phyloP scores from a whole-genome alignment of 345 rosid genomes.

The Eucalyptus rudis region DNA sequence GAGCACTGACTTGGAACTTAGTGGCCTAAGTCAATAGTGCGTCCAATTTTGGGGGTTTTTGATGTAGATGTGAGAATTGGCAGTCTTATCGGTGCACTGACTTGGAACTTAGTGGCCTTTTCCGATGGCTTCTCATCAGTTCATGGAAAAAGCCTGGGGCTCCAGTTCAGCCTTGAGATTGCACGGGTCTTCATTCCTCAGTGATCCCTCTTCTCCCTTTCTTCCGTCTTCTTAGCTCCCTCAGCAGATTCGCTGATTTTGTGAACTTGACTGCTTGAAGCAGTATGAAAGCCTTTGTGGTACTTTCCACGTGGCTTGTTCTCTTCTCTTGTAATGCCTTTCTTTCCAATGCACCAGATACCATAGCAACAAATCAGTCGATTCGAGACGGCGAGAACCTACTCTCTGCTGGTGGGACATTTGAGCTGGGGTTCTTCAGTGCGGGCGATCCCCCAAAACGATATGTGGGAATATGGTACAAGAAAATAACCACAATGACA shows the following conservation, averaged over 20 bases:
- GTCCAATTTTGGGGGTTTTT: background rate
- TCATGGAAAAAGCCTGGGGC: background rate
- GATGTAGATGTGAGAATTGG: background rate
- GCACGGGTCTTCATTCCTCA: background rate
- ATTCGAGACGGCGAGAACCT: constrained; percentile 11
- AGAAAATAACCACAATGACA: background rate
- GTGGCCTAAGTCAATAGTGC: too few species aligned
- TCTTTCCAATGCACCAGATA: background rate
- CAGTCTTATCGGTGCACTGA: background rate
- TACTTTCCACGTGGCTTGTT: background rate
- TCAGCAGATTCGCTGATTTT: background rate
- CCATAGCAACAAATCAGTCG: background rate
- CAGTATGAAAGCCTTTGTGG: background rate
- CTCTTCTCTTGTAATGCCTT: background rate
- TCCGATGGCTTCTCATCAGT: background rate
- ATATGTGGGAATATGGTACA: constrained; percentile 17
- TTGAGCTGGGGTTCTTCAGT: constrained; percentile 17
- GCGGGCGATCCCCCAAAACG: background rate
- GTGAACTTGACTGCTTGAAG: background rate
- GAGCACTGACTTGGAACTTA: background rate
- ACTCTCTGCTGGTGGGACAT: constrained; percentile 1
- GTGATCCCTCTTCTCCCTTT: background rate
- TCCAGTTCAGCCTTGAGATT: background rate
- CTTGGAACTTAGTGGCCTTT: background rate
- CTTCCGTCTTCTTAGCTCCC: background rate